phyloP scores from a whole-genome alignment of 2,329 filamentous ascomycete genomes.

The Aspergillus nomiae region DNA sequence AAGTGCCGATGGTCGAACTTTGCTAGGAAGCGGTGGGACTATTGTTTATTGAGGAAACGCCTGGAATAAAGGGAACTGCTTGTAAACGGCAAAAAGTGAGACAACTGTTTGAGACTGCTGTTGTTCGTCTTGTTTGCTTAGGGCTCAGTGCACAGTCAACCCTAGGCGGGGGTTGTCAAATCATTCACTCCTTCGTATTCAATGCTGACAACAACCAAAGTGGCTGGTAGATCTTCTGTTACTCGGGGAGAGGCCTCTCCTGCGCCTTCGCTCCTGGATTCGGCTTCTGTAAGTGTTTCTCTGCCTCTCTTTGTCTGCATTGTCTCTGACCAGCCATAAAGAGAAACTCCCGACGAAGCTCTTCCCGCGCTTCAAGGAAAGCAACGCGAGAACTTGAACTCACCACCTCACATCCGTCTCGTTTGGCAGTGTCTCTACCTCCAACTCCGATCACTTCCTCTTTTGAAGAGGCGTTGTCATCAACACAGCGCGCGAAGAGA shows the following conservation, averaged over 20 bases:
- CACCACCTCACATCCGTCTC: slow-evolving; percentile 15
- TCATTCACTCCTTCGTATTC: neutral
- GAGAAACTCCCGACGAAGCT: slow-evolving; percentile 21
- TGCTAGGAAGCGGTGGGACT: neutral
- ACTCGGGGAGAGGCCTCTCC: slow-evolving; percentile 21
- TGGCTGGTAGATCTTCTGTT: slow-evolving; percentile 23
- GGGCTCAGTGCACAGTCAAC: slow-evolving; percentile 6
- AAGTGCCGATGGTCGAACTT: slow-evolving; percentile 1
- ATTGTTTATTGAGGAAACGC: neutral
- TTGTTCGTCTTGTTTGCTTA: slow-evolving; percentile 6
- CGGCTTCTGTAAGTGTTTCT: slow-evolving; percentile 16
- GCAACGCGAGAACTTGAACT: slow-evolving; percentile 20
- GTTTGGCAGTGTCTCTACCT: slow-evolving; percentile 25
- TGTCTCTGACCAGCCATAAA: slow-evolving; percentile 2
- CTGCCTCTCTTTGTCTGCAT: slow-evolving; percentile 1
- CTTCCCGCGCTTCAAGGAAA: slow-evolving; percentile 23
- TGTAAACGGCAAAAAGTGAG: slow-evolving; percentile 5
- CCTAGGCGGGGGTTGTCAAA: neutral
- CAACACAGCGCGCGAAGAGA: slow-evolving; percentile 24
- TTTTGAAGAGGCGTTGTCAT: slow-evolving; percentile 24
- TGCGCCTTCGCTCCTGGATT: slow-evolving; percentile 17
- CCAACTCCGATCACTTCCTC: slow-evolving; percentile 23
- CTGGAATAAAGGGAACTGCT: neutral
- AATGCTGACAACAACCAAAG: slow-evolving; percentile 16
- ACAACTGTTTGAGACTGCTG: neutral